Percentiles rank a stretch among this genome's conserved stretches.
Evolutionary conservation across 148 eudicot species (phyloP).

Genomic region (Fagopyrum tataricum): DNA sequence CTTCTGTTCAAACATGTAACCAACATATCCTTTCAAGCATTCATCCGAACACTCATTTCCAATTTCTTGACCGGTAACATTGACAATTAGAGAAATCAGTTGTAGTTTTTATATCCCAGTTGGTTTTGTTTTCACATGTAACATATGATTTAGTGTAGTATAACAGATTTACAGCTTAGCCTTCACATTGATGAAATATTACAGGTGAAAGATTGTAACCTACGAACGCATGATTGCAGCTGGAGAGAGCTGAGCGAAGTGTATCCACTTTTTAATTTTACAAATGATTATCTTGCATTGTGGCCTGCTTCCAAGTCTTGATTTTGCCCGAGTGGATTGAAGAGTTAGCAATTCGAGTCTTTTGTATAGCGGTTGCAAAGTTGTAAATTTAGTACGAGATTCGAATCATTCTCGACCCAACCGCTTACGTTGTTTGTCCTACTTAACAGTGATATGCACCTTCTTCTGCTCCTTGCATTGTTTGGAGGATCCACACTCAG

Average conservation of each 20-base stretch:
- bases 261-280: not conserved
- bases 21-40: no score
- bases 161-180: not conserved
- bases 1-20: no score
- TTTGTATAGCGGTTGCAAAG: constrained; percentile 5
- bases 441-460: no score
- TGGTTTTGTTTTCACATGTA: no score
- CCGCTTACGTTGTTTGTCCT: not conserved
- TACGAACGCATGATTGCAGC: constrained; percentile 57
- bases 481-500: no score
- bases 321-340: not conserved
- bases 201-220: constrained; percentile 71
- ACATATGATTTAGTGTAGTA: not conserved
- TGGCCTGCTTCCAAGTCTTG: not conserved
- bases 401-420: not conserved
- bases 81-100: no score
- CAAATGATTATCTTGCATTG: not conserved
- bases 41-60: no score
- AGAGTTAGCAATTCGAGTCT: not conserved
- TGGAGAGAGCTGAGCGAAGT: constrained; percentile 13
- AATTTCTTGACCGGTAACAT: no score
- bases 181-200: not conserved
- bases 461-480: no score
- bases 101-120: no score
- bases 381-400: not conserved